Evolutionary conservation across 2,329 filamentous ascomycete species (phyloP), one percentile per base, ranked within the genome.

Genomic region (Cephalotrichum gorgonifer): DNA sequence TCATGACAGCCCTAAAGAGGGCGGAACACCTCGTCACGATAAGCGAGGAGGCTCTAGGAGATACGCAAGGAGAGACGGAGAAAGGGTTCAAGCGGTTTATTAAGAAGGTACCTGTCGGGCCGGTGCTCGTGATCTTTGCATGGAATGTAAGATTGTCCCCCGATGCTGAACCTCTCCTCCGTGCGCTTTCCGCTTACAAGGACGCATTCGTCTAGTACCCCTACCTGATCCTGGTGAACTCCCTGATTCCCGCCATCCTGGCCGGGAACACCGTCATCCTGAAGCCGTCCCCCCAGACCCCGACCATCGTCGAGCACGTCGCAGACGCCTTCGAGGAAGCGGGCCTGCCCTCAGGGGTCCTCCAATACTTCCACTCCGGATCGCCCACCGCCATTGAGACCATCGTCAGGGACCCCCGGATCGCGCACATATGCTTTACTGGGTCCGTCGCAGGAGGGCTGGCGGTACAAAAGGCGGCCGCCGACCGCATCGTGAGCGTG

Each of bases 281-380:
- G 50, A 97, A 97, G 71, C 91, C 91, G 22, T 95, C 88, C 6
- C 91, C 91, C 9, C 91, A 97, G 67, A 96, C 91, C 2, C 91
- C 91, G 2, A 95, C 90, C 0, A 83, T 95, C 54, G 90, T 81
- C 39, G 91, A 97, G 71, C 88, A 88, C 53, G 78, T 95, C 20
- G 71, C 85, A 50, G 75, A 83, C 55, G 79, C 86, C 48, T 95
- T 97, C 64, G 64, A 71, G 41, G 80, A 88, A 59, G 88, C 89
- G 17, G 91, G 91, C 9, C 75, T 96, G 31, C 88, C 88, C 22
- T 64, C 82, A 42, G 84, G 89, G 52, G 88, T 96, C 49, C 78
- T 96, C 49, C 91, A 96, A 68, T 90, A 87, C 65, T 89, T 96
- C 69, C 91, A 97, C 71, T 87, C 83, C 59, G 91, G 90, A 48